Base-by-base conservation (phyloP, 768 basidiomycete genomes). In the Serendipita vermifera region DNA sequence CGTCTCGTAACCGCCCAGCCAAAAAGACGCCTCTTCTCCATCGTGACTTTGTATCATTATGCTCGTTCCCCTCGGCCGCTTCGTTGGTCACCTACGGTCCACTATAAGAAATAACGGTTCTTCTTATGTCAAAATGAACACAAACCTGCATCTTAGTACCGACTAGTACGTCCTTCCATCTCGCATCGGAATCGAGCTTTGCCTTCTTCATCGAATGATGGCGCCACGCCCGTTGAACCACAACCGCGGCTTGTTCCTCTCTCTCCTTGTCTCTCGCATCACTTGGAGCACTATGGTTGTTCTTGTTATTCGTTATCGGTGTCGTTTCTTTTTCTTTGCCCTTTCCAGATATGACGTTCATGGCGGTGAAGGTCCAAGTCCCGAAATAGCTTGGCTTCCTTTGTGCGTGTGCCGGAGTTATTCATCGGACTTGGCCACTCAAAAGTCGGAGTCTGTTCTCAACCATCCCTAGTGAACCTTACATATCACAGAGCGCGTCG, bases 1-100 rank as follows among this genome's bases (percentile, higher is more conserved):
- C 71, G 57, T 78, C 78, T 46, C 70, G 67, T 31, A 81, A 64
- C 27, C 70, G 62, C 2, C 65, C 62, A 6, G 73, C 68, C 48
- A 77, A 66, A 58, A 74, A 73, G 2, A 65, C 70, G 0, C 72
- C 75, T 5, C 79, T 70, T 46, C 67, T 66, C 78, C 77, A 80
- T 1, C 79, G 70, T 7, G 72, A 65, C 20, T 65, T 65, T 3
- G 73, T 69, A 3, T 71, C 67, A 57, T 79, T 79, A 58, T 66
- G 66, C n/a, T n/a, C n/a, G n/a, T 75, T 77, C 14, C 71, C 63
- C 2, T 68, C 62, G 1, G 78, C 78, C 3, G 69, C 74, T 17
- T 68, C 60, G 54, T 75, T 65, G 36, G 69, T 70, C 17, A 73
- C 35, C 54, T 56, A 22, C 24, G 31, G 7, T 3, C 3, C 9